Percentiles rank a stretch among this genome's conserved stretches.
These are phyloP conservation scores for Vachellia collinsii DNA, from an alignment of 306 rosid genomes.

Conservation along the genomic window DNA sequence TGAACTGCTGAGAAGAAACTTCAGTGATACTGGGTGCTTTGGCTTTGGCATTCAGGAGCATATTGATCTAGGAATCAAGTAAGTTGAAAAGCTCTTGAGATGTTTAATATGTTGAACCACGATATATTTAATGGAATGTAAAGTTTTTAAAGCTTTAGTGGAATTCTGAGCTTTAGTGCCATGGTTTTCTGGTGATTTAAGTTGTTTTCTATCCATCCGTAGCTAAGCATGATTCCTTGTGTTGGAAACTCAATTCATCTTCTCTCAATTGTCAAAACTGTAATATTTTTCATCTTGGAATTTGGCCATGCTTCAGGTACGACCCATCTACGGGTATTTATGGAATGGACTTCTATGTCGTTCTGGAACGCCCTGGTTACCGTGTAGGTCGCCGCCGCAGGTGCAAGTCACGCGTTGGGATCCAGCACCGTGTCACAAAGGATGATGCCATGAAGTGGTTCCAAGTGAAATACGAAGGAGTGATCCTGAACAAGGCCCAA, in stretches of 20 bases:
- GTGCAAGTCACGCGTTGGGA: slow-evolving; percentile 83
- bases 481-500: slow-evolving; percentile 86
- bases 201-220: not conserved
- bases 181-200: not conserved
- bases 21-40: slow-evolving; percentile 82
- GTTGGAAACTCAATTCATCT: not conserved
- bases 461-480: slow-evolving; percentile 89
- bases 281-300: not conserved
- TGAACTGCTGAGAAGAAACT: slow-evolving; percentile 76
- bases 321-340: slow-evolving; percentile 90
- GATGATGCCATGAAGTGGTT: slow-evolving; percentile 93
- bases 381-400: slow-evolving; percentile 84
- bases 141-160: not conserved
- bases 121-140: not conserved
- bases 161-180: not conserved
- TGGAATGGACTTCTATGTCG: slow-evolving; percentile 87
- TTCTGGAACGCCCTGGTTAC: slow-evolving; percentile 82
- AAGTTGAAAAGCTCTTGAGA: slow-evolving; percentile 25
- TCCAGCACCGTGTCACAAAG: slow-evolving; percentile 84
- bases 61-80: slow-evolving; percentile 87
- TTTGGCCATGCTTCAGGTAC: slow-evolving; percentile 49
- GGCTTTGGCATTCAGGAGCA: slow-evolving; percentile 91
- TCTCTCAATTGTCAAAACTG: not conserved
- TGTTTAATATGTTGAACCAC: not conserved
- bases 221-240: not conserved